A percentile compares a stretch with the other conserved stretches of the same genome.
Conservation (phyloP, 1,139 yeast species). For the Nakaseomyces bracarensis region DNA sequence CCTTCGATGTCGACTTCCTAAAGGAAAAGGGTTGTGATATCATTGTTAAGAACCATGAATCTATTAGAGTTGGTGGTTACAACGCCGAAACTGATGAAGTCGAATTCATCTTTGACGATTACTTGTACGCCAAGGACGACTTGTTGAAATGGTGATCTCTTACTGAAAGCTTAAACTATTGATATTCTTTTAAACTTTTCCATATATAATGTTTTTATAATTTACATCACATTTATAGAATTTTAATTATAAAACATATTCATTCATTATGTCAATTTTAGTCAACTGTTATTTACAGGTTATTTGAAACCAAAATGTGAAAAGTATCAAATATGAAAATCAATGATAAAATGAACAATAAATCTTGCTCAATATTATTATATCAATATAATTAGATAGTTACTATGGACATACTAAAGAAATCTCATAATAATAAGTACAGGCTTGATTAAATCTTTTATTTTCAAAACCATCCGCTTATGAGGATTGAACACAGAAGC, state of each 20-base stretch:
- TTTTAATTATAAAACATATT: background rate
- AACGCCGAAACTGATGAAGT: constrained; percentile 32
- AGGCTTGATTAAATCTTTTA: no score
- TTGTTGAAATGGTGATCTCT: constrained; percentile 27
- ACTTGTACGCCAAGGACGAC: constrained; percentile 33
- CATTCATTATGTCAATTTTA: background rate
- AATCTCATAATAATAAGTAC: no score
- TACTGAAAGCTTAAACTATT: background rate
- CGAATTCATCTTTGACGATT: constrained; percentile 32
- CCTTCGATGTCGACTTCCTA: constrained; percentile 61
- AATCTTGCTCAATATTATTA: no score
- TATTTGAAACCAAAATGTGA: no score
- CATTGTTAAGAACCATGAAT: constrained; percentile 62
- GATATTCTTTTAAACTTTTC: no score
- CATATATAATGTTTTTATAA: background rate
- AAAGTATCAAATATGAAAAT: no score
- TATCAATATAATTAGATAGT: no score
- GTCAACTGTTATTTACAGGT: no score
- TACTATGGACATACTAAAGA: no score
- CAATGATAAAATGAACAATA: no score
- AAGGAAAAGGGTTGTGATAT: constrained; percentile 72
- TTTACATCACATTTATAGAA: background rate
- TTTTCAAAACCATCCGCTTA: no score
- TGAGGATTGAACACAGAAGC: no score
- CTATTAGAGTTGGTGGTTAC: constrained; percentile 37